These are phyloP conservation scores for Globisporangium emineosum DNA, from an alignment of 352 stramenopile genomes.

Conservation along the genomic window DNA sequence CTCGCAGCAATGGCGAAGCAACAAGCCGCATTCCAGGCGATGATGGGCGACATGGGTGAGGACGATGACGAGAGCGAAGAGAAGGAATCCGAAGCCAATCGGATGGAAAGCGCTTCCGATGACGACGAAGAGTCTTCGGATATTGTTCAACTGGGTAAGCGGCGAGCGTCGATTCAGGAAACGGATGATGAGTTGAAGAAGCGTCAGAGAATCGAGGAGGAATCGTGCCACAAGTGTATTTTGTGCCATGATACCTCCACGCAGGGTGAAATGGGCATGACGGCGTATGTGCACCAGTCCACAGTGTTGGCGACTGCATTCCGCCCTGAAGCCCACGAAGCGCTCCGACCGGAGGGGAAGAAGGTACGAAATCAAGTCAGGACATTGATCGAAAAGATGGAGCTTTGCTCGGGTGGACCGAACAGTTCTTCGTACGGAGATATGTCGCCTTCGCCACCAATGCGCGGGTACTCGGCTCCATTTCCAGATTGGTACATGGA, in stretches of 20 bases:
- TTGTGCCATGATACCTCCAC: slow-evolving; percentile 80
- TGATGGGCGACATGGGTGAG: slow-evolving; percentile 60
- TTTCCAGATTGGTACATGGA: slow-evolving; percentile 79
- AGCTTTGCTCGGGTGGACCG: slow-evolving; percentile 66
- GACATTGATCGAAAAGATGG: slow-evolving; percentile 82
- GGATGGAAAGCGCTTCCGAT: slow-evolving; percentile 20
- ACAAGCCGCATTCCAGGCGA: slow-evolving; percentile 80
- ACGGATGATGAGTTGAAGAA: slow-evolving; percentile 36
- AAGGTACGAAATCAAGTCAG: slow-evolving; percentile 61
- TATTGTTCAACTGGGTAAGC: slow-evolving; percentile 38
- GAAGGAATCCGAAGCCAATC: slow-evolving; percentile 17
- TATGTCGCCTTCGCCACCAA: slow-evolving; percentile 45
- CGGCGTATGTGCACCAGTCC: slow-evolving; percentile 84
- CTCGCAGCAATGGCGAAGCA: slow-evolving; percentile 80
- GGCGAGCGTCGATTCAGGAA: slow-evolving; percentile 35
- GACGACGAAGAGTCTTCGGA: slow-evolving; percentile 5
- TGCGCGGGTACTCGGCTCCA: slow-evolving; percentile 50
- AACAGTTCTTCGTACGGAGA: slow-evolving; percentile 27
- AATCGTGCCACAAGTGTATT: slow-evolving; percentile 71
- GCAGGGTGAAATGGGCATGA: slow-evolving; percentile 82
- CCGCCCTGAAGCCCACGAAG: slow-evolving; percentile 67
- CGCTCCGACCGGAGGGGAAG: slow-evolving; percentile 42
- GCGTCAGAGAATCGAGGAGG: slow-evolving; percentile 39
- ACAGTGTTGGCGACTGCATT: slow-evolving; percentile 79
- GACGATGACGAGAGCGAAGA: slow-evolving; percentile 30